A percentile compares a stretch with the other conserved stretches of the same genome.
phyloP scores from a whole-genome alignment of 2,329 filamentous ascomycete species.

The Magnaporthiopsis rhizophila region DNA sequence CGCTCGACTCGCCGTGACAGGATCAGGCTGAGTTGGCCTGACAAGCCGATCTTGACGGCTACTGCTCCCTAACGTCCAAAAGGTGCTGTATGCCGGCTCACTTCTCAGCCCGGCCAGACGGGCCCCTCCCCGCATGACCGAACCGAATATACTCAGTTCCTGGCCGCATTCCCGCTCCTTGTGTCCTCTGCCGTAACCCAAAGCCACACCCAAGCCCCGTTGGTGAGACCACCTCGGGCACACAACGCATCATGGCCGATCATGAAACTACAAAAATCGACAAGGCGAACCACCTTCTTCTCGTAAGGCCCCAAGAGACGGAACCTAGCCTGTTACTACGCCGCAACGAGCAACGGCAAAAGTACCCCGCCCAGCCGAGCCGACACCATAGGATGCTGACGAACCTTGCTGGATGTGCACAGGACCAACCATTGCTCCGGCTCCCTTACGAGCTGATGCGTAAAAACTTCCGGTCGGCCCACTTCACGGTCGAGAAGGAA shows the following conservation, averaged over 20 bases:
- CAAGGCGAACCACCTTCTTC: conserved; percentile 66
- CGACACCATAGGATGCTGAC: neutral
- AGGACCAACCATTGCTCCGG: conserved; percentile 92
- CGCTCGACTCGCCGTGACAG: neutral
- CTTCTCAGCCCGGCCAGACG: neutral
- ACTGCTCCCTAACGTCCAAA: neutral
- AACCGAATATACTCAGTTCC: neutral
- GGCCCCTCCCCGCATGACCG: neutral
- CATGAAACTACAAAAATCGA: conserved; percentile 60
- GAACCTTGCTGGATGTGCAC: neutral
- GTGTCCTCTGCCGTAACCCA: neutral
- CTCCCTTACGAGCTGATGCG: conserved; percentile 87
- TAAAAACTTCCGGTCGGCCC: conserved; percentile 86
- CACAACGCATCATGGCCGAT: conserved; percentile 43
- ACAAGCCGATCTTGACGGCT: no score
- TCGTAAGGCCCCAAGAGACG: conserved; percentile 39
- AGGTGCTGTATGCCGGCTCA: neutral
- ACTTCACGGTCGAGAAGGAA: conserved; percentile 68
- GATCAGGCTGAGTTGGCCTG: neutral
- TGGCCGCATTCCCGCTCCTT: neutral
- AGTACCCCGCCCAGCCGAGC: neutral
- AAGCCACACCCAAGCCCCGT: neutral
- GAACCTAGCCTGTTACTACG: neutral
- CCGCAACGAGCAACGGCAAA: neutral
- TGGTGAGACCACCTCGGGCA: neutral